A percentile compares a stretch with the other conserved stretches of the same genome.
phyloP scores from a whole-genome alignment of 352 stramenopile genomes.

The Pythium rishiriense region DNA sequence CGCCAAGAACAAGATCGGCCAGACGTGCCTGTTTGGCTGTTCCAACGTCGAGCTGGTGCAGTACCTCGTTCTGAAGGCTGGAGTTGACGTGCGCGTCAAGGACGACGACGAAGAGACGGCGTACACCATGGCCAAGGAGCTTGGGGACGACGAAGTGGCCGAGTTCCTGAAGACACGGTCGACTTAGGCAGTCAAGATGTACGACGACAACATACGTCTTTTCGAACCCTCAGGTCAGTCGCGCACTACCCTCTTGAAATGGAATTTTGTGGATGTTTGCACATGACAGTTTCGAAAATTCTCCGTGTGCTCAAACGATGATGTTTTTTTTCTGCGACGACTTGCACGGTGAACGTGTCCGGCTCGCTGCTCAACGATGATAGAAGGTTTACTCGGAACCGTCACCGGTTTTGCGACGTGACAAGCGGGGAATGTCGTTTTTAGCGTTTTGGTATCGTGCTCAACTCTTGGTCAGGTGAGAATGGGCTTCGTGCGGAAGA shows the following conservation, averaged over 20 bases:
- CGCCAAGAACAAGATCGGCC: conserved; percentile 60
- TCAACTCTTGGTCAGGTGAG: not conserved
- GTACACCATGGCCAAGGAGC: conserved; percentile 63
- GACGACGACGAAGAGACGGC: conserved; percentile 74
- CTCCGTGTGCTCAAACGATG: not conserved
- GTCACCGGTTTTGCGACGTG: not conserved
- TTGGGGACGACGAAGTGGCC: conserved; percentile 77
- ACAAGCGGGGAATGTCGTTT: not conserved
- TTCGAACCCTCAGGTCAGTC: conserved; percentile 8
- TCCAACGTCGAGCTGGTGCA: conserved; percentile 69
- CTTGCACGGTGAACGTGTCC: no score
- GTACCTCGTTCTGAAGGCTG: conserved; percentile 60
- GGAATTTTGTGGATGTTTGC: conserved; percentile 16
- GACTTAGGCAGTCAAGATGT: conserved; percentile 3
- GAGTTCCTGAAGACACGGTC: conserved; percentile 52
- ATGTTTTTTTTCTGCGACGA: not conserved
- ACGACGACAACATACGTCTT: not conserved
- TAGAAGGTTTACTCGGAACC: not conserved
- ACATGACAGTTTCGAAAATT: not conserved
- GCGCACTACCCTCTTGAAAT: conserved; percentile 6
- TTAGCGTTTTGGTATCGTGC: not conserved
- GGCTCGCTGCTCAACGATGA: no score
- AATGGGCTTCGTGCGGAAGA: conserved; percentile 19
- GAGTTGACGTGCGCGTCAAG: conserved; percentile 61
- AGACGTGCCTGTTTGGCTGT: conserved; percentile 84